Evolutionary conservation across 441 rosid genomes (phyloP), one percentile per base, ranked within the genome.

Genomic region (Pelargonium fulgidum): DNA sequence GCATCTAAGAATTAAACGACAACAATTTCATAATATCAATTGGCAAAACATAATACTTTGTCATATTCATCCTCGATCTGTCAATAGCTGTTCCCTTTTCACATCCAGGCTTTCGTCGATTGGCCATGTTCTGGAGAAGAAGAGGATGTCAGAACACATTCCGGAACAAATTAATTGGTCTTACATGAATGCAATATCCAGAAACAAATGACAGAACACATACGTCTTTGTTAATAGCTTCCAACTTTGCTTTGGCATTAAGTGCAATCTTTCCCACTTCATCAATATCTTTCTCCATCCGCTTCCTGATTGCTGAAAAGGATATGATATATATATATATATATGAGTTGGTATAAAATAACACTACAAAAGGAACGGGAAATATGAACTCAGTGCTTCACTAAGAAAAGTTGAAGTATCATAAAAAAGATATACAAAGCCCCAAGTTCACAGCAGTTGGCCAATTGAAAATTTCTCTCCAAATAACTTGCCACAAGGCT

Each of bases 281-380:
- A 70, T 91, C 99, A 64, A 93, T 90, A 80, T 93, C 97, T 83
- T 81, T 87, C 77, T 90, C 97, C 99, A 93, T 91, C 73, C 92
- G 78, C 80, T 89, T 84, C 79, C 86, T 93, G 84, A 93, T 93
- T 75, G 85, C 99, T 93, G 78, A 72, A 78, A 19, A 72, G 20
- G 64, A 56, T 22, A 19, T 17, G 62, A 56, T 13, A 17, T 2
- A 4, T 19, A 36, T 33, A 56, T 13, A 17, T 2, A 4, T 19
- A 36, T 33, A 3, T 56, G 62, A 56, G 26, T 19, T 9, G 19
- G 19, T 7, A 56, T 17, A 19, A 56, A 22, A 56, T 17, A 19
- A 50, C 3, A 56, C 12, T 17, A 56, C 11, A 19, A 17, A 17
- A 56, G 9, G 17, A 56, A 6, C 9, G 59, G 56, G 11, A 61